A percentile compares a stretch with the other conserved stretches of the same genome.
phyloP scores from a whole-genome alignment of 306 rosid species.

The Mimosa bimucronata region DNA sequence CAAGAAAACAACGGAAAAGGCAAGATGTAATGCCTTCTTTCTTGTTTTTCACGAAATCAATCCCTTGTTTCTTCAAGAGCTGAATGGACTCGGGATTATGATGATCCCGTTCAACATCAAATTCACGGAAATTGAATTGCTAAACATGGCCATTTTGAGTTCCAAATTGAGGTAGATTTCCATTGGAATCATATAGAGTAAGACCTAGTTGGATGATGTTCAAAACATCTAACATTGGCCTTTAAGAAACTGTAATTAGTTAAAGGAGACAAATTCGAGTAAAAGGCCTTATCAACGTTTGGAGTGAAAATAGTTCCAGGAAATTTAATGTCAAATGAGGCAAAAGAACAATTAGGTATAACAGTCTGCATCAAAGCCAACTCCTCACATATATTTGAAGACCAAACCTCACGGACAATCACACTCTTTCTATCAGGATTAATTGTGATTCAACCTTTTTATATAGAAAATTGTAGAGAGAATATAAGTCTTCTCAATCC shows the following conservation, averaged over 20 bases:
- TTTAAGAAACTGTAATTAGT: background rate
- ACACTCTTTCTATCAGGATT: too few relatives aligned
- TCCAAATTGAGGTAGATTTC: slow-evolving; percentile 17
- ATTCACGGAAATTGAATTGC: slow-evolving; percentile 2
- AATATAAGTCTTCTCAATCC: too few relatives aligned
- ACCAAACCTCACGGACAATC: too few relatives aligned
- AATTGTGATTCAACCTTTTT: too few relatives aligned
- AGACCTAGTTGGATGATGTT: slow-evolving; percentile 26
- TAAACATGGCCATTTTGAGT: background rate
- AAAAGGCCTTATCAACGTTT: too few relatives aligned
- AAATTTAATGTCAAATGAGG: too few relatives aligned
- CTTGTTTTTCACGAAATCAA: slow-evolving; percentile 12
- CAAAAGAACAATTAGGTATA: background rate
- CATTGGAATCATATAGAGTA: background rate
- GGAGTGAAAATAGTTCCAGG: too few relatives aligned
- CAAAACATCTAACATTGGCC: background rate
- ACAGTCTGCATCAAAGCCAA: too few relatives aligned
- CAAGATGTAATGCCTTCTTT: background rate
- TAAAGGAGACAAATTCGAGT: too few relatives aligned
- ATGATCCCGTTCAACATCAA: background rate
- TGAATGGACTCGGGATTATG: background rate
- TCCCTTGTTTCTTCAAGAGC: slow-evolving; percentile 15
- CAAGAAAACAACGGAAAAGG: too few relatives aligned
- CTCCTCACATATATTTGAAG: too few relatives aligned
- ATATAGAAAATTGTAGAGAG: too few relatives aligned